A percentile compares a stretch with the other conserved stretches of the same genome.
These are phyloP conservation scores for Cystofilobasidium capitatum DNA, from an alignment of 768 basidiomycete species.

Conservation along the genomic window DNA sequence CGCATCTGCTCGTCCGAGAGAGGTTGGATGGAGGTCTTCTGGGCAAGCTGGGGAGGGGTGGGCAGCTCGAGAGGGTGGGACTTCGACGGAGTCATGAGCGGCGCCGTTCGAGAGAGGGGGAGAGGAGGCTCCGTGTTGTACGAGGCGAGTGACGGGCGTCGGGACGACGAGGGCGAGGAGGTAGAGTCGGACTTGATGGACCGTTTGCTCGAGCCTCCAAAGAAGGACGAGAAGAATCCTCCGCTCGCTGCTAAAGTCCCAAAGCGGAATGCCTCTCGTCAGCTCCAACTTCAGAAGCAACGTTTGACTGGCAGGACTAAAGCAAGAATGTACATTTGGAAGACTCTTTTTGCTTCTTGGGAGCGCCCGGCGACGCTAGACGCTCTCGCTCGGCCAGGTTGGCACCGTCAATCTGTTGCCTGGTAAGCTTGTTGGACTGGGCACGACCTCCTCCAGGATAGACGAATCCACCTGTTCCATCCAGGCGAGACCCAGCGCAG, in stretches of 20 bases:
- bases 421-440: background rate
- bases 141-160: background rate
- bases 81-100: background rate
- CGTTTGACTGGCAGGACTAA: too few relatives aligned
- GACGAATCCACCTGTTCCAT: background rate
- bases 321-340: too few relatives aligned
- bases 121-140: background rate
- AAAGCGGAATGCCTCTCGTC: too few relatives aligned
- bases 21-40: constrained; percentile 3
- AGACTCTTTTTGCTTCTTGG: background rate
- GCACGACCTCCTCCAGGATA: constrained; percentile 1
- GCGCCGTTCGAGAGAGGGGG: background rate
- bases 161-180: background rate
- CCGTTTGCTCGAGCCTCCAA: background rate
- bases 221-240: background rate
- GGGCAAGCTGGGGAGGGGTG: background rate
- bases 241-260: background rate
- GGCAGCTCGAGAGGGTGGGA: background rate
- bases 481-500: too few relatives aligned
- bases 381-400: background rate
- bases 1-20: constrained; percentile 4
- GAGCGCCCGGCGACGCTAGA: background rate
- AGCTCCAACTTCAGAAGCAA: too few relatives aligned
- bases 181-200: background rate
- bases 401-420: background rate